Evolutionary conservation across 2,329 filamentous ascomycete species (phyloP), one percentile per base, ranked within the genome.

Genomic region (Diaporthe citriasiana): DNA sequence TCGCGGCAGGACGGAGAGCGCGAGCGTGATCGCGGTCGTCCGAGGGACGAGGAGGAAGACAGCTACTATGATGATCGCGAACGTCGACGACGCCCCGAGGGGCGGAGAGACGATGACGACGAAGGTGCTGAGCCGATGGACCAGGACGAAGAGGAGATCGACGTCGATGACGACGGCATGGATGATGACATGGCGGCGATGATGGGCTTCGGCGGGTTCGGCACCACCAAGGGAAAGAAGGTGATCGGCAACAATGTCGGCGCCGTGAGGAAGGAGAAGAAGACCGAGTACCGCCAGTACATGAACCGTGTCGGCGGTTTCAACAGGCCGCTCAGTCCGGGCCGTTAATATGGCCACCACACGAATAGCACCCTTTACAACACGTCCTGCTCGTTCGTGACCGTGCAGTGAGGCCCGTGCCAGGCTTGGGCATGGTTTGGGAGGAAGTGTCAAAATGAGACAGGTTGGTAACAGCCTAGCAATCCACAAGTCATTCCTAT

Each of bases 221-320:
- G 92, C 73, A 92, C 91, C 33, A 98, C 97, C 27, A 97, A 98
- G 84, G 91, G 94, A 75, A 95, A 93, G 71, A 97, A 98, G 81
- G 92, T 99, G 1, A 89, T 90, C 0, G 97, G 97, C 2, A 99
- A 99, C 81, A 91, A 95, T 80, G 91, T 93, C 55, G 95, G 94
- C 72, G 94, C 88, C 0, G 91, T 98, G 70, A 88, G 93, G 78
- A 98, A 97, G 87, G 95, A 97, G 85, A 98, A 98, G 91, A 95
- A 95, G 90, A 94, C 93, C 19, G 91, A 97, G 86, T 98, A 98
- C 81, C 89, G 97, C 78, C 97, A 99, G 89, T 99, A 99, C 84
- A 99, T 99, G 91, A 97, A 97, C 81, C 89, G 94, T 73, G 87
- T 91, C 69, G 94, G 94, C 72, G 94, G 94, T 8, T 97, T 97